Conservation (phyloP, 441 rosid species). For the Populus hybrid region DNA sequence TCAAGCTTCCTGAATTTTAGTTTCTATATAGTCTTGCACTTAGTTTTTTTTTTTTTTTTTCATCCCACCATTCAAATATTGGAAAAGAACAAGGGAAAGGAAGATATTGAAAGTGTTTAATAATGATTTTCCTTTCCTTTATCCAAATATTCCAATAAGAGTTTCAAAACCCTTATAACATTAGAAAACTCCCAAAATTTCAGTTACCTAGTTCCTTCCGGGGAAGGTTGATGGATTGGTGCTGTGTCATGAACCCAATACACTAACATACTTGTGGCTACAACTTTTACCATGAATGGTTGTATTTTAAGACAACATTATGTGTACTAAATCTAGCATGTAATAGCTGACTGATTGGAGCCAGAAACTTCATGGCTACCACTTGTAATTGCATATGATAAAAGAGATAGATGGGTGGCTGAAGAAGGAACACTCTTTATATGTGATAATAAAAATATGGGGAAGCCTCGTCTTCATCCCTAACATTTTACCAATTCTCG, state of each 20-base stretch:
- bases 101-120: background rate
- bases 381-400: background rate
- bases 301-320: background rate
- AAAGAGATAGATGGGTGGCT: background rate
- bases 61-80: background rate
- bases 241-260: background rate
- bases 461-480: background rate
- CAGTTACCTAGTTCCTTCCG: background rate
- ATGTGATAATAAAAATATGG: background rate
- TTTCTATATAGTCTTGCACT: background rate
- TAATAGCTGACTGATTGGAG: background rate
- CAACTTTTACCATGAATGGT: background rate
- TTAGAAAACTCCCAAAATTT: background rate
- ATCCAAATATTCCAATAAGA: background rate
- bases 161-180: background rate
- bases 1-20: background rate
- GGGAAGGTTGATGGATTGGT: background rate
- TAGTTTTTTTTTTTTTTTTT: background rate
- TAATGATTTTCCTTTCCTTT: background rate
- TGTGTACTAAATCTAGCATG: background rate
- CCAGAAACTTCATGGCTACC: background rate
- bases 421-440: background rate
- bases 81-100: background rate
- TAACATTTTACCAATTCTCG: background rate
- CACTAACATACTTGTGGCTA: too few species aligned